Evolutionary conservation across 352 stramenopile species (phyloP), one percentile per base, ranked within the genome.

Genomic region (Phytophthora tubulina): DNA sequence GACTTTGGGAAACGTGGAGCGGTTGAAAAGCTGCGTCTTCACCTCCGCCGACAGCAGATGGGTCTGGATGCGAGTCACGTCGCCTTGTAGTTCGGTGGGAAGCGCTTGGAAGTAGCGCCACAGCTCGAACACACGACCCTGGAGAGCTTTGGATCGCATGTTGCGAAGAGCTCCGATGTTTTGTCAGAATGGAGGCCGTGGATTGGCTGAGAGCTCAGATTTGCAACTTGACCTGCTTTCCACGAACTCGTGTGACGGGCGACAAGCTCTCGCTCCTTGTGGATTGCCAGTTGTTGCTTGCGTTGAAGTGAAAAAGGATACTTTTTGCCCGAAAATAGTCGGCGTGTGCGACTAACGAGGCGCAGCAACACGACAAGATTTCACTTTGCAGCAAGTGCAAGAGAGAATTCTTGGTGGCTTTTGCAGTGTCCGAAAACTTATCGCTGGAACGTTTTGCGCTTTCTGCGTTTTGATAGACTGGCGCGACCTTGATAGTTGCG

Each of bases 71-170:
- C 36, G 53, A 44, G 8, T 61, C 21, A 75, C 66, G 7, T 78
- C 71, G 11, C 50, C 31, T 45, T 67, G 63, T 14, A 77, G 45
- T 32, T 63, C 59, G 13, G 53, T 55, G 30, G 71, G 61, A 4
- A 81, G 70, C 36, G 70, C 62, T 61, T 79, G 72, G 58, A 79
- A 81, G 60, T 73, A 70, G 35, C 70, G 69, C 67, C 58, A 79
- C 38, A 75, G 62, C 53, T 81, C 76, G 50, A 84, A 84, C 46
- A 79, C 75, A n/a, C 75, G 71, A 30, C 75, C 75, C 14, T 79
- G 62, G n/a, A 79, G 70, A 45, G 71, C 74, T 41, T 72, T 72
- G 36, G 51, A 57, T 13, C 10, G 6, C 38, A 44, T 44, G 38
- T 13, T 44, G 38, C 6, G 11, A 6, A 1, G 21, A 27, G 21